These are phyloP conservation scores for Malus asiatica DNA, from an alignment of 306 rosid genomes.

Conservation along the genomic window DNA sequence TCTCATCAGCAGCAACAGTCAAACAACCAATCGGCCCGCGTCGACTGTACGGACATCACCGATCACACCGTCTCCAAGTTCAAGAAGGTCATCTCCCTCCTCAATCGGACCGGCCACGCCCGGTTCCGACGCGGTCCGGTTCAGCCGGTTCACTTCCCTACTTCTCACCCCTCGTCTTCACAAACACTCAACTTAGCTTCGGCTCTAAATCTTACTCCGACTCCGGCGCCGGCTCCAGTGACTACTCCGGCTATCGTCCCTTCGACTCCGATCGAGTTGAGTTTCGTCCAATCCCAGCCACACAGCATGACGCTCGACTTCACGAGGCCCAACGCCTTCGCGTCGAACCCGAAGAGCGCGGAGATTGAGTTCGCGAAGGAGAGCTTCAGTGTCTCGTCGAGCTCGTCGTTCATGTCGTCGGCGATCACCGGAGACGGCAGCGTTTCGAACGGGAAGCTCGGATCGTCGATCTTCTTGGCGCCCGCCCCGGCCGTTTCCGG, in stretches of 20 bases:
- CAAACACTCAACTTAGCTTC: neutral
- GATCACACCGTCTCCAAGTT: conserved; percentile 65
- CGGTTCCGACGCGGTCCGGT: conserved; percentile 84
- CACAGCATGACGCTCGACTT: conserved; percentile 72
- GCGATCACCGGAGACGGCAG: conserved; percentile 86
- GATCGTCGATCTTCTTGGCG: conserved; percentile 46
- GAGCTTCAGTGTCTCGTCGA: conserved; percentile 72
- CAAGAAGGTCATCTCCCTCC: conserved; percentile 53
- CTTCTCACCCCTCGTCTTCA: conserved; percentile 2
- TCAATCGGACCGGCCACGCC: conserved; percentile 83
- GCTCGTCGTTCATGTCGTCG: conserved; percentile 80
- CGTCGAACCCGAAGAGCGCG: conserved; percentile 26
- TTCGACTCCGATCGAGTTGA: conserved; percentile 14
- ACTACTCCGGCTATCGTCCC: conserved; percentile 6
- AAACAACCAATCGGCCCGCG: conserved; percentile 15
- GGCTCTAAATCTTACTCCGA: conserved; percentile 11
- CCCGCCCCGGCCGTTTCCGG: conserved; percentile 39
- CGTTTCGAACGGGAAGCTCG: conserved; percentile 78
- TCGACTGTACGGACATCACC: conserved; percentile 51
- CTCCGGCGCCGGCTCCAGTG: conserved; percentile 31
- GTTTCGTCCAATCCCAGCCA: conserved; percentile 37
- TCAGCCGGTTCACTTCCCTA: conserved; percentile 21
- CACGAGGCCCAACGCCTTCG: conserved; percentile 43
- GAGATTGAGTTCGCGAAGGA: conserved; percentile 63
- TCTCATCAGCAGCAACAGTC: conserved; percentile 29